A percentile compares a stretch with the other conserved stretches of the same genome.
phyloP scores from a whole-genome alignment of 768 basidiomycete genomes.

The Agrocybe chaxingu region DNA sequence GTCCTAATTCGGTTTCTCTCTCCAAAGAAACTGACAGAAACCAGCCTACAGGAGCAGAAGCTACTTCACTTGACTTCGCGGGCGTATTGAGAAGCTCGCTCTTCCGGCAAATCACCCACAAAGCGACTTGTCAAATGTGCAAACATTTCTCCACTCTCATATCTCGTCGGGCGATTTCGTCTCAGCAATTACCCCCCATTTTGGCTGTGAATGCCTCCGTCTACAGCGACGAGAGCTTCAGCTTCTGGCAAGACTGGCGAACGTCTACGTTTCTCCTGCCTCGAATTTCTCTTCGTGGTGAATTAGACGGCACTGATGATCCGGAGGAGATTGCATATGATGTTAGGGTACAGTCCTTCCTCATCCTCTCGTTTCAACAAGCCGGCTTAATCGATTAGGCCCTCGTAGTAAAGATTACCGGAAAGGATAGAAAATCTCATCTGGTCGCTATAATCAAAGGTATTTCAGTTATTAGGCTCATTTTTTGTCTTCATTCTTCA shows the following conservation, averaged over 20 bases:
- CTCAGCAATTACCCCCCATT: slow-evolving; percentile 72
- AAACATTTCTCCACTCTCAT: slow-evolving; percentile 73
- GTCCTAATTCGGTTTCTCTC: slow-evolving; percentile 1
- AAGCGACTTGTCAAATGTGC: slow-evolving; percentile 83
- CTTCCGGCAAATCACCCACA: slow-evolving; percentile 78
- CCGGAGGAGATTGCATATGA: slow-evolving; percentile 58
- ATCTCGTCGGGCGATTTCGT: slow-evolving; percentile 62
- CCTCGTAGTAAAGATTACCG: slow-evolving; percentile 74
- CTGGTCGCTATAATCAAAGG: slow-evolving; percentile 87
- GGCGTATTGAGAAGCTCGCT: slow-evolving; percentile 73
- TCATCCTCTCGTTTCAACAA: background rate
- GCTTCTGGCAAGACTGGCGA: slow-evolving; percentile 71
- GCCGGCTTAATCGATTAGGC: slow-evolving; percentile 43
- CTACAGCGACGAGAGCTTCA: slow-evolving; percentile 68
- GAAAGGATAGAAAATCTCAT: slow-evolving; percentile 73
- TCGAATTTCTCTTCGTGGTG: slow-evolving; percentile 52
- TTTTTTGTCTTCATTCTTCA: background rate
- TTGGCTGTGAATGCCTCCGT: slow-evolving; percentile 85
- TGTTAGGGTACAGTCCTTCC: slow-evolving; percentile 54
- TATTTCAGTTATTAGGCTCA: slow-evolving; percentile 19
- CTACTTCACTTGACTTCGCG: slow-evolving; percentile 47
- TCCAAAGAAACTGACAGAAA: background rate
- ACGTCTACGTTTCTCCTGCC: slow-evolving; percentile 60
- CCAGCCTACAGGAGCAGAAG: slow-evolving; percentile 7
- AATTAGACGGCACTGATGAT: slow-evolving; percentile 58